Conservation (phyloP, 305 asterid species). For the Monarda citriodora region DNA sequence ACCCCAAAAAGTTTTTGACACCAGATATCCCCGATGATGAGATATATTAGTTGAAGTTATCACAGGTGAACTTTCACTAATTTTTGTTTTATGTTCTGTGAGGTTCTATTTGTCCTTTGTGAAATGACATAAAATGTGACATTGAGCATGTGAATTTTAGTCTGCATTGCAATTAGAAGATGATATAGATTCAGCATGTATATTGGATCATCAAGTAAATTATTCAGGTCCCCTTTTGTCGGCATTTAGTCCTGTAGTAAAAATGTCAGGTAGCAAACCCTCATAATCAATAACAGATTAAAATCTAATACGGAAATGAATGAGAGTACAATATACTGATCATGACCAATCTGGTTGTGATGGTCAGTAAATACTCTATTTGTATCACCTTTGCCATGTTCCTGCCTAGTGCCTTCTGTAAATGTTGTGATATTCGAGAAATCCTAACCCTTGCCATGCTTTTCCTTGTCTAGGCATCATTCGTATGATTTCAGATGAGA, state of each 20-base stretch:
- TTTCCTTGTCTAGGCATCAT: slow-evolving; percentile 17
- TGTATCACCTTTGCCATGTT: not conserved
- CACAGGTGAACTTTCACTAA: slow-evolving; percentile 26
- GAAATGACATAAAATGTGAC: slow-evolving; percentile 2
- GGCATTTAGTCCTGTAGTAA: not conserved
- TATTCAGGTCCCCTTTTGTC: not conserved
- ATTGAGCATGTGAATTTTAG: not conserved
- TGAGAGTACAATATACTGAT: not conserved
- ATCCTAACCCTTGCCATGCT: not conserved
- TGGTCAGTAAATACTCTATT: not conserved
- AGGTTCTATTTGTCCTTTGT: slow-evolving; percentile 3
- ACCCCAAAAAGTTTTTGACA: slow-evolving; percentile 67
- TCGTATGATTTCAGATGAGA: slow-evolving; percentile 10
- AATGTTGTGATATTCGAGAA: slow-evolving; percentile 13
- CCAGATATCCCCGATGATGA: slow-evolving; percentile 95
- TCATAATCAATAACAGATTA: not conserved
- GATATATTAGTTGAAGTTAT: slow-evolving; percentile 54
- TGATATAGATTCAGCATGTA: not conserved
- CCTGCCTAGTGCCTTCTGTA: slow-evolving; percentile 1
- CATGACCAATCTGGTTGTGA: not conserved
- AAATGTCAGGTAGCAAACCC: not conserved
- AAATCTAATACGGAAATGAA: slow-evolving; percentile 4
- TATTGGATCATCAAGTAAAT: not conserved
- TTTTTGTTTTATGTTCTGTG: slow-evolving; percentile 2
- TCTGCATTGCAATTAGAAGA: too few relatives aligned